Evolutionary conservation across 148 eudicot species (phyloP), one percentile per base, ranked within the genome.

Genomic region (Spergularia bocconei): DNA sequence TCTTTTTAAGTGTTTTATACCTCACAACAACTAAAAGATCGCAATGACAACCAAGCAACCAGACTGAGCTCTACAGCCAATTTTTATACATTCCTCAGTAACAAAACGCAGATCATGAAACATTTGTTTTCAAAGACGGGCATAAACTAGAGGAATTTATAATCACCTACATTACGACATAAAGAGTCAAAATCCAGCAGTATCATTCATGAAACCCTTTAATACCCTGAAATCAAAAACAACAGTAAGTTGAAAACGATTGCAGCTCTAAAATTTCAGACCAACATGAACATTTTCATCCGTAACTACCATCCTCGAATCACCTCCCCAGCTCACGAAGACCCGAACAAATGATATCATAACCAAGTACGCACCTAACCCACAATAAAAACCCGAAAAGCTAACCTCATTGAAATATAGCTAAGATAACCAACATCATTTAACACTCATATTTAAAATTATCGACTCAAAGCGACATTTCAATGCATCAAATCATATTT

Each of bases 191-290:
- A 53, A 77, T 70, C 70, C 63, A 51, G 75, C 75, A 69, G 61
- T 36, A 70, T 50, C 80, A 77, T 14, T 58, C 80, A 77, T 14
- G 79, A 68, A n/a, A 77, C 61, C 58, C 59, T 39, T 39, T 41
- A 52, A 60, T 7, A 69, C 38, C 78, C 66, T 55, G 75, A 70
- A 69, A 78, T 13, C 58, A 78, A 41, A 64, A 54, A 55, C 16
- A 78, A 16, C 20, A 16, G 33, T 48, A 69, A 61, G 51, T 25
- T 56, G 52, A 44, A 69, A 29, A 36, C 20, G 3, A 33, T 77
- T 53, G 50, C 63, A 57, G 53, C 67, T 38, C 36, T 38, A 16
- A 63, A 51, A 14, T 23, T 12, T 53, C 50, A 52, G 61, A 64
- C 47, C 19, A 51, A 23, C 11, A 17, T 19, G 38, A 44, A 44